Evolutionary conservation across 371 early-diverging fungal species (phyloP).

Genomic region (Zychaea mexicana): DNA sequence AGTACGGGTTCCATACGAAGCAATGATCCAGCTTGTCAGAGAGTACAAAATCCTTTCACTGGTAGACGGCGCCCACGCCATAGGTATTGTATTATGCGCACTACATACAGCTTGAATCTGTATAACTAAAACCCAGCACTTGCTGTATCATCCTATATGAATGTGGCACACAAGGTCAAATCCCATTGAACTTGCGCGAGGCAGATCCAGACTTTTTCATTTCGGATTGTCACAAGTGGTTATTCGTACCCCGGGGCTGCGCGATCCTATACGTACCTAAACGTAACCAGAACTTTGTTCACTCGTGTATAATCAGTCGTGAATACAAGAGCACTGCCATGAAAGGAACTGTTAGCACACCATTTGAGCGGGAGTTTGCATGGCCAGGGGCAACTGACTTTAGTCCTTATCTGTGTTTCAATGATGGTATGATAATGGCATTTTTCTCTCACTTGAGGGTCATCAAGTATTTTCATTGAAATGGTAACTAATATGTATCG

Average conservation of each 20-base stretch:
- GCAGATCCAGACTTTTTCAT: constrained; percentile 70
- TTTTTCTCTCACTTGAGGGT: too few relatives aligned
- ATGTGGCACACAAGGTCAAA: constrained; percentile 62
- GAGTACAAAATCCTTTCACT: constrained; percentile 58
- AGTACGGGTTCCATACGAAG: constrained; percentile 61
- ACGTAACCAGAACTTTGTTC: constrained; percentile 51
- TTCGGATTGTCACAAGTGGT: constrained; percentile 79
- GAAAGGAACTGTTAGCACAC: background rate
- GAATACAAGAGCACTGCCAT: constrained; percentile 44
- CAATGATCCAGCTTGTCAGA: constrained; percentile 45
- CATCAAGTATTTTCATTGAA: background rate
- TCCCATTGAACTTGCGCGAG: constrained; percentile 57
- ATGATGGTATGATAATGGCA: constrained; percentile 32
- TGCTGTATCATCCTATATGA: too few relatives aligned
- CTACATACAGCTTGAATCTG: too few relatives aligned
- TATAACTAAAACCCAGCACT: too few relatives aligned
- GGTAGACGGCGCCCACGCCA: constrained; percentile 75
- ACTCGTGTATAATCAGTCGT: constrained; percentile 53
- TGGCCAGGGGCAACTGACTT: constrained; percentile 45
- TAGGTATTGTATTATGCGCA: constrained; percentile 44
- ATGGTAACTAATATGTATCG: too few relatives aligned
- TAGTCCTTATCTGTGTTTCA: constrained; percentile 45
- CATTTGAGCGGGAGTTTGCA: constrained; percentile 38
- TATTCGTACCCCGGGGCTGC: constrained; percentile 62
- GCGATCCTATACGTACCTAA: constrained; percentile 62